phyloP scores from a whole-genome alignment of 1,139 yeast species.

The Nakaseomyces kungkrabaensis region DNA sequence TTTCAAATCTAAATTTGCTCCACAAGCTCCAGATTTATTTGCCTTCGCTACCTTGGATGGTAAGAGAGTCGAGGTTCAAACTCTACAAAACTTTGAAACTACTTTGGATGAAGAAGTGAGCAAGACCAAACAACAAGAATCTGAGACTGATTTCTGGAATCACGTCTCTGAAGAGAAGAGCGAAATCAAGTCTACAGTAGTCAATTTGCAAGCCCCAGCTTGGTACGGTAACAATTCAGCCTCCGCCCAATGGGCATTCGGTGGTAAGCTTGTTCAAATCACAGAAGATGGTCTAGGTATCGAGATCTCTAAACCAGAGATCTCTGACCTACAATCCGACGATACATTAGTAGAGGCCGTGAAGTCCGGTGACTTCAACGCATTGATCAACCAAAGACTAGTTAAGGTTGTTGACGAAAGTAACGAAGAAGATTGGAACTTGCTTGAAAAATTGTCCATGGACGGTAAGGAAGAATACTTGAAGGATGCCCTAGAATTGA shows the following conservation, averaged over 20 bases:
- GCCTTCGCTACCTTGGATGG: slow-evolving; percentile 94
- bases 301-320: slow-evolving; percentile 40
- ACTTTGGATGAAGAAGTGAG: slow-evolving; percentile 32
- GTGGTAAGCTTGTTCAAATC: slow-evolving; percentile 72
- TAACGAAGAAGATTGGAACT: slow-evolving; percentile 68
- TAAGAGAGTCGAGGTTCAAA: slow-evolving; percentile 60
- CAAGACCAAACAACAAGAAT: slow-evolving; percentile 27
- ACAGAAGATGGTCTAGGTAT: slow-evolving; percentile 37
- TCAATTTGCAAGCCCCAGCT: slow-evolving; percentile 65
- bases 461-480: slow-evolving; percentile 39
- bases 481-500: slow-evolving; percentile 31
- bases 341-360: slow-evolving; percentile 47
- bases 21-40: slow-evolving; percentile 77
- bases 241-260: slow-evolving; percentile 78
- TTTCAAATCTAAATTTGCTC: slow-evolving; percentile 80
- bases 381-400: slow-evolving; percentile 46
- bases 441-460: slow-evolving; percentile 48
- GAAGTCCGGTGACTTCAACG: slow-evolving; percentile 41
- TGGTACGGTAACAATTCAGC: slow-evolving; percentile 77
- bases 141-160: slow-evolving; percentile 82
- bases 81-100: slow-evolving; percentile 58
- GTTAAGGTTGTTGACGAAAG: slow-evolving; percentile 34
- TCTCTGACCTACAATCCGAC: slow-evolving; percentile 36
- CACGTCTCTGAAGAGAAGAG: slow-evolving; percentile 47
- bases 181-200: slow-evolving; percentile 28